Base-by-base conservation (phyloP, 2,329 filamentous ascomycete species). In the Westerdykella sp. region DNA sequence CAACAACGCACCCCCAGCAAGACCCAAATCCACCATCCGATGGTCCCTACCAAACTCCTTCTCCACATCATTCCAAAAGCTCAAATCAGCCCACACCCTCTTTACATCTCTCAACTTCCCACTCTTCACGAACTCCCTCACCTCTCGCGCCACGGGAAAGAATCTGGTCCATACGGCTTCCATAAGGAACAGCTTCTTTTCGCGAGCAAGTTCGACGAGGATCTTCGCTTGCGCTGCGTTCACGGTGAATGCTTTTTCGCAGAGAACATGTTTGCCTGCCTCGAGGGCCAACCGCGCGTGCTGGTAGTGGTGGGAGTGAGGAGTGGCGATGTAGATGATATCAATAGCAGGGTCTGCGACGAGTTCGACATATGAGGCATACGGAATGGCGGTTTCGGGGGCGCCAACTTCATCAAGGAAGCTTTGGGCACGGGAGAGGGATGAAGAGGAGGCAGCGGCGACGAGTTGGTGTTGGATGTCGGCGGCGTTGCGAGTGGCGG, bases 231-330 rank as follows among this genome's bases (percentile, higher is more conserved):
- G 87, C 12, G 78, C 72, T 2, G 83, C 85, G 49, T 83, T 94
- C 49, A 90, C 85, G 1, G 87, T 91, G 55, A 94, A 81, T 0
- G 87, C 78, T 73, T 94, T 94, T 67, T 94, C 87, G 66, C 86
- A 93, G 31, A 94, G 76, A 14, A 94, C 86, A 57, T 88, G 76
- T 73, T 93, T 94, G 56, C 85, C 84, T 5, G 84, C 84, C 53
- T 85, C 76, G 22, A 94, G 74, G 23, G 81, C 84, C n/a, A 91
- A 76, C 77, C 87, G 85, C 50, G 79, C 77, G 65, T 94, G 89
- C 65, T 90, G 85, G 71, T 88, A 93, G 71, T 94, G 87, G 67
- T 93, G 87, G 55, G 84, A 88, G 71, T 93, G 87, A 12, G 88
- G 87, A 1, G 87, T 93, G 18, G 86, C 87, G 40, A 94, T 79